phyloP scores from a whole-genome alignment of 2,329 filamentous ascomycete species.

The Exserohilum turcica region DNA sequence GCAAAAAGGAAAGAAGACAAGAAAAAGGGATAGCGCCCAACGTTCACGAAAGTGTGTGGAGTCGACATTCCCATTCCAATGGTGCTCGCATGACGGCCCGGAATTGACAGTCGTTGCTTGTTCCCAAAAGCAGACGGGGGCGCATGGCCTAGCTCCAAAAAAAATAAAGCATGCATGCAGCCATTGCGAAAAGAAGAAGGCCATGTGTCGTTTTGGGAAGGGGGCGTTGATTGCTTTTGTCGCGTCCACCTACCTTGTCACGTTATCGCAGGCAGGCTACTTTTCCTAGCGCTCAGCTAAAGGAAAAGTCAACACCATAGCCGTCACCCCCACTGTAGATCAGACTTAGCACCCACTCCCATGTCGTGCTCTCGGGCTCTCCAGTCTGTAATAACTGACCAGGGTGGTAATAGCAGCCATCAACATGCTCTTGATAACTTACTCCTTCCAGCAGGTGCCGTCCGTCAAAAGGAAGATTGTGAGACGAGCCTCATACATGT shows the following conservation, averaged over 20 bases:
- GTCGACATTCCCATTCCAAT: neutral
- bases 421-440: conserved; percentile 15
- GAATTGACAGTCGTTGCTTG: neutral
- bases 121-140: conserved; percentile 4
- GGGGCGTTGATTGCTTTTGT: neutral
- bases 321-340: conserved; percentile 7
- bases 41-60: neutral
- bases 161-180: neutral
- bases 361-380: neutral
- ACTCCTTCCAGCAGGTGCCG: conserved; percentile 17
- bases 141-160: neutral
- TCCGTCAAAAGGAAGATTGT: conserved; percentile 9
- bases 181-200: neutral
- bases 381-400: conserved; percentile 21
- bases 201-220: neutral
- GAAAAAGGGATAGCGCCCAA: neutral
- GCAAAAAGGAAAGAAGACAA: neutral
- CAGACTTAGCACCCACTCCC: neutral
- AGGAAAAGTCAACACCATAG: conserved; percentile 8
- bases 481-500: conserved; percentile 10
- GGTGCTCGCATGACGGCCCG: neutral
- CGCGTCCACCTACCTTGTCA: neutral
- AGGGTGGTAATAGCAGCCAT: conserved; percentile 30
- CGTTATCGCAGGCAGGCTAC: neutral
- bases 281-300: neutral